Evolutionary conservation across 106 monocot species (phyloP).

Genomic region (Ottelia alismoides): DNA sequence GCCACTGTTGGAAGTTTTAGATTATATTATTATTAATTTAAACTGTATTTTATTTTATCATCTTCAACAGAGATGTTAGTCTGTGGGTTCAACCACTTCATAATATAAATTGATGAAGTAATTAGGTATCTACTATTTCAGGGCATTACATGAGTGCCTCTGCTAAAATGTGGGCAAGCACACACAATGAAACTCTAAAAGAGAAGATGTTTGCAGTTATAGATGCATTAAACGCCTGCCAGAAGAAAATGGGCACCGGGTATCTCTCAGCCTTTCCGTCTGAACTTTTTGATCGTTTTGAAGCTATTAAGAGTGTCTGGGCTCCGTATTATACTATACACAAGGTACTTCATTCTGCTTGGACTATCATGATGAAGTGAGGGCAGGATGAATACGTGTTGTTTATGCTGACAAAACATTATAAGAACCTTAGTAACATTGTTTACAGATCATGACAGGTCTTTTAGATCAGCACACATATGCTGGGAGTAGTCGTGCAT

Average conservation of each 20-base stretch:
- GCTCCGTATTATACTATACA: conserved; percentile 99
- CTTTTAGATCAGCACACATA: conserved; percentile 74
- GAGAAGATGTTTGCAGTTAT: conserved; percentile 67
- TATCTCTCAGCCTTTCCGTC: conserved; percentile 93
- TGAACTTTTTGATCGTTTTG: conserved; percentile 81
- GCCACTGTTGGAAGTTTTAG: too few species aligned
- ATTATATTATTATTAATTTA: too few species aligned
- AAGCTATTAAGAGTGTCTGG: conserved; percentile 65
- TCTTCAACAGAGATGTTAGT: too few species aligned
- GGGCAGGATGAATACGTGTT: too few species aligned
- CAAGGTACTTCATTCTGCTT: too few species aligned
- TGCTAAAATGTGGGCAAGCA: conserved; percentile 91
- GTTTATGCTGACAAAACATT: too few species aligned
- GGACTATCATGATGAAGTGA: too few species aligned
- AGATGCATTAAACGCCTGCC: conserved; percentile 57
- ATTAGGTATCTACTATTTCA: too few species aligned
- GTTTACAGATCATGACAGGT: conserved; percentile 96
- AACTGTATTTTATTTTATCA: too few species aligned
- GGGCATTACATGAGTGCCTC: conserved; percentile 96
- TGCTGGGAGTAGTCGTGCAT: conserved; percentile 39
- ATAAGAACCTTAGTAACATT: too few species aligned
- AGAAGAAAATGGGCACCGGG: conserved; percentile 79
- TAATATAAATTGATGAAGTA: too few species aligned
- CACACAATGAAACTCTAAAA: conserved; percentile 50
- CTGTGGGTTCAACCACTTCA: too few species aligned